Evolutionary conservation across 805 yeast species (phyloP), one percentile per base, ranked within the genome.

Genomic region (Metschnikowia proteae): DNA sequence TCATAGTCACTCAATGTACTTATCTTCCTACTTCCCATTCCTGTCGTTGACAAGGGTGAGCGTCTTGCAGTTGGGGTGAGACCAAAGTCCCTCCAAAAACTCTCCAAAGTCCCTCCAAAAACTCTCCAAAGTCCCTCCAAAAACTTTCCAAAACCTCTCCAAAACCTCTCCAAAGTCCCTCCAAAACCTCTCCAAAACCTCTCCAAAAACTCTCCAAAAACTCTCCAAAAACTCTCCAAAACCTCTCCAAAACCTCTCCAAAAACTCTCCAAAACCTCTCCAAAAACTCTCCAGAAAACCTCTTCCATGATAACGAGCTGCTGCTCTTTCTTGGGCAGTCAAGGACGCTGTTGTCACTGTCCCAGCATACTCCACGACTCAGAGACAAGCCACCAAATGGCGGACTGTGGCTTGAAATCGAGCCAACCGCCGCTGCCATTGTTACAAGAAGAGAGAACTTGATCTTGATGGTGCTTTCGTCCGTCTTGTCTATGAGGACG

Each of bases 351-450:
- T 88, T 56, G 94, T 88, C 57, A 88, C 96, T 37, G 96, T 88
- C 50, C 96, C 96, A 58, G 96, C 96, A 48, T 88, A 88, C 74
- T 88, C 88, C 79, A 87, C 68, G 96, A 88, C 74, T 53, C 96
- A 88, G 75, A 84, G 95, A 75, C 96, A 88, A 71, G 96, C 96
- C 57, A 88, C 96, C 50, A 88, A 88, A 88, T 68, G 96, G 96
- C 38, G 96, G 53, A 88, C 88, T 78, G 96, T 43, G 96, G 96
- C 62, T 78, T 88, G 67, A 87, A 85, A 92, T 88, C 68, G 96
- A 88, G 78, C 96, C 96, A 62, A 62, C 67, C 43, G 67, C 67
- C 45, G 67, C 67, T 44, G 67, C 67, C 51, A 62, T 63, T 50
- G 67, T 47, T 63, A 63, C 61, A 68, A 57, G 54, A 62, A 45